Evolutionary conservation across 192 early-diverging fungal genomes (phyloP).

Genomic region (Coemansia sp.): DNA sequence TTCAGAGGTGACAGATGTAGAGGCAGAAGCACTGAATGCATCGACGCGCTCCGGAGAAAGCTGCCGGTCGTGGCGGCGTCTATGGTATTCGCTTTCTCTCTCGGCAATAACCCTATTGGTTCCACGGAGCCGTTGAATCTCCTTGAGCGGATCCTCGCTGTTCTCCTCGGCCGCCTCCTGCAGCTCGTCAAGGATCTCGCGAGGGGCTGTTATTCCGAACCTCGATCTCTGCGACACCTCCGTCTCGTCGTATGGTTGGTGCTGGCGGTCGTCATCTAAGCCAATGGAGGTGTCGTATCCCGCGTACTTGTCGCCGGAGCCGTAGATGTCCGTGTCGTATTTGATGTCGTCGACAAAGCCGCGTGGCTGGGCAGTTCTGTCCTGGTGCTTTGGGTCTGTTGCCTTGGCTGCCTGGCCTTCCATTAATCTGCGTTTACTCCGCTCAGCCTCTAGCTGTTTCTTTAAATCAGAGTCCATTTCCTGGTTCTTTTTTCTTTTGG

Average conservation of each 20-base stretch:
- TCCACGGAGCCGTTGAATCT: constrained; percentile 33
- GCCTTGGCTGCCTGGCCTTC: constrained; percentile 8
- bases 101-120: constrained; percentile 73
- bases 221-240: constrained; percentile 57
- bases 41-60: constrained; percentile 84
- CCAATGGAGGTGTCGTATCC: constrained; percentile 69
- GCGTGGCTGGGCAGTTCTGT: neutral
- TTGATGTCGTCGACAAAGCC: constrained; percentile 22
- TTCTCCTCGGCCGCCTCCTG: constrained; percentile 54
- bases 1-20: neutral
- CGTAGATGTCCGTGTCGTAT: constrained; percentile 78
- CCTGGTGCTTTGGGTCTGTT: neutral
- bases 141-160: constrained; percentile 66
- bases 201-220: constrained; percentile 75
- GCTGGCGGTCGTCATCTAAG: neutral
- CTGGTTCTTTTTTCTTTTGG: neutral
- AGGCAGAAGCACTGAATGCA: constrained; percentile 11
- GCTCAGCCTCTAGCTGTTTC: constrained; percentile 44
- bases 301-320: constrained; percentile 63
- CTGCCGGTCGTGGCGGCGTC: constrained; percentile 70
- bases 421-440: constrained; percentile 31
- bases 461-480: constrained; percentile 26
- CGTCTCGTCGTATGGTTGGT: constrained; percentile 34
- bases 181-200: constrained; percentile 73
- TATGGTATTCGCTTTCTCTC: constrained; percentile 84